Conservation (phyloP, 2,329 filamentous ascomycete species). For the Aspergillus sp. region DNA sequence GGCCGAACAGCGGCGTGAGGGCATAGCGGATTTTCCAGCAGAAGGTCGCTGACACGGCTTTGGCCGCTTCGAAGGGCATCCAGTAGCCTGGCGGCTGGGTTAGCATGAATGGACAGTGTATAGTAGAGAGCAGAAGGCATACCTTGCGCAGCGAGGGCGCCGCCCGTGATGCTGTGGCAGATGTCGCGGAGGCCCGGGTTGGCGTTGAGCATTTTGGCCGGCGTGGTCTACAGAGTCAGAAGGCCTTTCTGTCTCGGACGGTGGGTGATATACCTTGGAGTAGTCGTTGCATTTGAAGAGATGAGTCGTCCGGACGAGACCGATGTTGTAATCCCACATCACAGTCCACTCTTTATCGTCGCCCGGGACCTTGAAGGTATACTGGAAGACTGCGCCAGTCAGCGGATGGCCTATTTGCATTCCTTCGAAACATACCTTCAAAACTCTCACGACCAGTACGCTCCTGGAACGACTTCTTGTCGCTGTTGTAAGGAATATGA, state of each 20-base stretch:
- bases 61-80: constrained; percentile 85
- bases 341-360: constrained; percentile 61
- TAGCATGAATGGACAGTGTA: background rate
- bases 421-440: constrained; percentile 52
- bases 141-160: constrained; percentile 84
- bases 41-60: constrained; percentile 79
- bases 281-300: constrained; percentile 89
- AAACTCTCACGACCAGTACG: constrained; percentile 84
- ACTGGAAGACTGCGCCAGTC: constrained; percentile 41
- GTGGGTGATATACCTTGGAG: constrained; percentile 58
- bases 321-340: constrained; percentile 96
- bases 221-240: constrained; percentile 57
- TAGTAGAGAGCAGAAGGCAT: constrained; percentile 12
- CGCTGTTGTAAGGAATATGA: constrained; percentile 89
- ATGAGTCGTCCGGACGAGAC: constrained; percentile 84
- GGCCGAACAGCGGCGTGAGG: constrained; percentile 82
- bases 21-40: constrained; percentile 76
- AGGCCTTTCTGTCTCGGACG: background rate
- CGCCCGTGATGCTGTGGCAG: constrained; percentile 88
- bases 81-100: constrained; percentile 64
- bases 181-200: constrained; percentile 83
- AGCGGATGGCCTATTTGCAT: background rate
- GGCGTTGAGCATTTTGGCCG: constrained; percentile 67
- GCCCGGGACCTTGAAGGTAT: constrained; percentile 64
- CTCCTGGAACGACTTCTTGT: constrained; percentile 78